Conservation (phyloP, 139 green algal species). For the Desmodesmus armatus region DNA sequence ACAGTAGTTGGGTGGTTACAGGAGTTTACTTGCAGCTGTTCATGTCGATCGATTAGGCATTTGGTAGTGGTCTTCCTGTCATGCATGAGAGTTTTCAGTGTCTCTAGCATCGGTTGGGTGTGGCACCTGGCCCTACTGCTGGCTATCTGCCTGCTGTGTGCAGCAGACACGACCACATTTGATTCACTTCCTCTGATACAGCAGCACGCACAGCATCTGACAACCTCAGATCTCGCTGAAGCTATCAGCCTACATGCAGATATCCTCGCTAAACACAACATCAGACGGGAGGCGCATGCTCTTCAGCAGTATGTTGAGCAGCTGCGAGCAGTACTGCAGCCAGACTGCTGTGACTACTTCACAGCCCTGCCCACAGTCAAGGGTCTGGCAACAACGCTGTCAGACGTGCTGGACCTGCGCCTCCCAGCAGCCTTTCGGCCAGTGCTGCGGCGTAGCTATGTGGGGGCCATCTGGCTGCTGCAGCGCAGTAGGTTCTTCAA, state of each 20-base stretch:
- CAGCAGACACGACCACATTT: neutral
- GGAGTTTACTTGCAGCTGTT: no score
- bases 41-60: no score
- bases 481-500: conserved; percentile 36
- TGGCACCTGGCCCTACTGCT: no score
- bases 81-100: no score
- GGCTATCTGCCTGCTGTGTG: neutral
- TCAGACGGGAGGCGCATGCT: conserved; percentile 6
- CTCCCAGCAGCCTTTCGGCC: conserved; percentile 4
- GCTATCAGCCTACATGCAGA: neutral
- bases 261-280: neutral
- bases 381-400: neutral
- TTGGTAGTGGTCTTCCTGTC: no score
- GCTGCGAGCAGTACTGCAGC: neutral
- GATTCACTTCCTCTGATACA: neutral
- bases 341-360: conserved; percentile 39
- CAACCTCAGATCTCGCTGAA: neutral
- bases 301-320: conserved; percentile 1
- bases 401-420: conserved; percentile 9
- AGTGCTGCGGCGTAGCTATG: conserved; percentile 23
- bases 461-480: conserved; percentile 25
- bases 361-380: conserved; percentile 18
- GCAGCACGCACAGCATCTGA: neutral
- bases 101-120: no score
- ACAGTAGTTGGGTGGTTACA: no score